These are phyloP conservation scores for Hermanozyma aechmeae DNA, from an alignment of 805 yeast species.

Conservation along the genomic window DNA sequence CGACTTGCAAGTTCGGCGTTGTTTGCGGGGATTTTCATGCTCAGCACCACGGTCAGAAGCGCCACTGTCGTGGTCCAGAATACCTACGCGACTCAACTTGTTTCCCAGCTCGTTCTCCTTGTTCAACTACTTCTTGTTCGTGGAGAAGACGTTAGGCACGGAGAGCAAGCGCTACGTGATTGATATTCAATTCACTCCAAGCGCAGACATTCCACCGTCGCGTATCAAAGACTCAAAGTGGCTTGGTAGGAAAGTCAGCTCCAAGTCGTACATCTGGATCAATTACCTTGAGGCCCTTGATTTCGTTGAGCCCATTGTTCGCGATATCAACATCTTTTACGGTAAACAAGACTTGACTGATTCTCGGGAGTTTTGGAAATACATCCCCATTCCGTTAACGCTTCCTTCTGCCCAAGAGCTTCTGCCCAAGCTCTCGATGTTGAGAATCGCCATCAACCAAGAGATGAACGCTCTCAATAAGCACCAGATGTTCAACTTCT, in stretches of 20 bases:
- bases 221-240: conserved; percentile 3
- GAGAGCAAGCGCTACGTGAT: conserved; percentile 5
- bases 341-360: conserved; percentile 23
- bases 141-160: conserved; percentile 4
- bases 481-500: conserved; percentile 7
- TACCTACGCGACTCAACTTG: conserved; percentile 8
- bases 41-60: conserved; percentile 1
- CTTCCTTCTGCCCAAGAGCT: conserved; percentile 8
- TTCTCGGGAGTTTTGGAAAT: conserved; percentile 16
- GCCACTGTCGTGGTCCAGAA: conserved; percentile 5
- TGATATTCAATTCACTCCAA: conserved; percentile 5
- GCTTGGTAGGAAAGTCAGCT: conserved; percentile 2
- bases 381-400: conserved; percentile 8
- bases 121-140: conserved; percentile 10
- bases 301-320: conserved; percentile 12
- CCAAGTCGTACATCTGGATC: conserved; percentile 7
- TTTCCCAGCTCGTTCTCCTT: conserved; percentile 4
- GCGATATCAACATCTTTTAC: conserved; percentile 19
- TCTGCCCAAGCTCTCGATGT: conserved; percentile 13
- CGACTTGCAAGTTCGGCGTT: conserved; percentile 6
- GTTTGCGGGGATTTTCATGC: conserved; percentile 10
- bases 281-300: conserved; percentile 5
- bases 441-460: conserved; percentile 10
- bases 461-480: conserved; percentile 5
- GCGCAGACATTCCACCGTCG: conserved; percentile 3